phyloP scores from a whole-genome alignment of 176 grass and related monocot genomes.

The Oryza officinalis region DNA sequence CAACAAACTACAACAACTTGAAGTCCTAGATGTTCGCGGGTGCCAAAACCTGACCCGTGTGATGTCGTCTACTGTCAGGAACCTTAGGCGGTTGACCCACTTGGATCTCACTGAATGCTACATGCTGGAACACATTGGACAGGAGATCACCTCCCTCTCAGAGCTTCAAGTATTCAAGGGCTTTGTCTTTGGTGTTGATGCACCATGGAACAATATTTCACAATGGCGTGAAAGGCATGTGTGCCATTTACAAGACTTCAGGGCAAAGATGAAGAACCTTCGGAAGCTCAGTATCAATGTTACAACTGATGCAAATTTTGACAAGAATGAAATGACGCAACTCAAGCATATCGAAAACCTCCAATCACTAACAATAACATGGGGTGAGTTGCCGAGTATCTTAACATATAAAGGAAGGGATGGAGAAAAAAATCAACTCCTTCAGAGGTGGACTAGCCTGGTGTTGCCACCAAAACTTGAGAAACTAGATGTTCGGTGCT shows the following conservation, averaged over 20 bases:
- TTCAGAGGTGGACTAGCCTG: neutral
- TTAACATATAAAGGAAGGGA: neutral
- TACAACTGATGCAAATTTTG: conserved; percentile 36
- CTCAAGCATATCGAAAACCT: neutral
- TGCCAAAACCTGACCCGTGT: conserved; percentile 46
- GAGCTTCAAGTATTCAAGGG: conserved; percentile 44
- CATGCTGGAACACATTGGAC: conserved; percentile 44
- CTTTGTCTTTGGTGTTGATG: conserved; percentile 27
- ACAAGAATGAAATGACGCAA: neutral
- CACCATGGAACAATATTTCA: neutral
- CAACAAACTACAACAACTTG: neutral
- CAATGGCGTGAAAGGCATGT: neutral
- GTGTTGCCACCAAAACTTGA: neutral
- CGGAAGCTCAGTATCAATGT: conserved; percentile 43
- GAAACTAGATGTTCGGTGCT: conserved; percentile 50
- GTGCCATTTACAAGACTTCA: conserved; percentile 14
- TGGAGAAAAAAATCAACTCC: neutral
- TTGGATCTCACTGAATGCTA: conserved; percentile 57
- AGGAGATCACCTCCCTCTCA: conserved; percentile 1
- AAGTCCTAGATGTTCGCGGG: conserved; percentile 38
- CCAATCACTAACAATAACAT: conserved; percentile 33
- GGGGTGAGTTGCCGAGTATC: conserved; percentile 42
- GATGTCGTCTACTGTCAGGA: neutral
- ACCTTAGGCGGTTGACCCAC: conserved; percentile 23
- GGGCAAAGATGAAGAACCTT: neutral